Evolutionary conservation across 2,329 filamentous ascomycete genomes (phyloP), one percentile per base, ranked within the genome.

Genomic region (Claviceps quebecensis): DNA sequence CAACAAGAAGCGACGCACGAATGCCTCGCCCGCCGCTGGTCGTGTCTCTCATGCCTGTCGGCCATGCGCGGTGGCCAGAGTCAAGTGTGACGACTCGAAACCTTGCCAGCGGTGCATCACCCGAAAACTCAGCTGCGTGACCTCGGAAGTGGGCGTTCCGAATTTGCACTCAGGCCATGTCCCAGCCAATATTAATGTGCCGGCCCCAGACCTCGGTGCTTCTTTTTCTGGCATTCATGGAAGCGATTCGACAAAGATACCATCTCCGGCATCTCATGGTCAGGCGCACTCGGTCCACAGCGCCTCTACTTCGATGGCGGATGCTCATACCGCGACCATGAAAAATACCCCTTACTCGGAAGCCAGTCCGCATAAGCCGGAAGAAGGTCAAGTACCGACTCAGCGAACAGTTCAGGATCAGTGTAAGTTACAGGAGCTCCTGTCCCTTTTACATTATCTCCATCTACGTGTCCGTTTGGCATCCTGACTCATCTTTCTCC

Each of bases 1-100:
- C 46, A 74, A 73, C 56, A 75, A 72, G 57, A 65, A 73, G 37
- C 68, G 74, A 38, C 69, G 72, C 13, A 69, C 69, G 48, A 67
- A 68, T 44, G 61, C 71, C 1, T 71, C 71, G 1, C 70, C 71
- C 3, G 70, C 66, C 16, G 66, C 71, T 2, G 70, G 72, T 19
- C 72, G 75, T 13, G 75, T 78, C 11, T 73, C 70, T 9, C 73
- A 77, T 55, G 75, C 75, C 14, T 78, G 75, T 55, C 69, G 69
- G 23, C 64, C 72, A 9, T 78, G 75, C 55, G 74, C 75, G 3
- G 60, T 68, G 17, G 74, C 75, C 11, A 67, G 75, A 19, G 73
- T 78, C 45, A 78, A 77, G 56, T 78, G 75, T 54, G 74, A 77
- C 54, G 75, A 78, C 52, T 59, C 65, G 22, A 78, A 78, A 61